Evolutionary conservation across 169 alveolate genomes (phyloP).

Genomic region (Plasmodium blacklocki): DNA sequence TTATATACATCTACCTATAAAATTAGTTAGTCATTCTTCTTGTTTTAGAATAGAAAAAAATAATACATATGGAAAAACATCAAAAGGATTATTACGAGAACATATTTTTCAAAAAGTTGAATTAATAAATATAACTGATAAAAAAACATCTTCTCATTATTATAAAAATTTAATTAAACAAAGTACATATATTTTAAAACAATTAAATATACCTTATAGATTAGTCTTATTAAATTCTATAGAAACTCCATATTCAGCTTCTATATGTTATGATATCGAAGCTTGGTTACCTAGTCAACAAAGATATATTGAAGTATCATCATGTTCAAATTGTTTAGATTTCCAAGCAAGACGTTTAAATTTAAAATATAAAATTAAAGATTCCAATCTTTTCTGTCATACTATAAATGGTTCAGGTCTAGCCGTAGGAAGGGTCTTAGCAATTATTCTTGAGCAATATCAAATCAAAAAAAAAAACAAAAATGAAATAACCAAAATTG

Average conservation of each 20-base stretch:
- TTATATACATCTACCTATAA: conserved; percentile 77
- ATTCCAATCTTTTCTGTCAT: conserved; percentile 68
- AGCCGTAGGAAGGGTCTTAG: conserved; percentile 85
- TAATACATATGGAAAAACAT: conserved; percentile 80
- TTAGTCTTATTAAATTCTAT: conserved; percentile 78
- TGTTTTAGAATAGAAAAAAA: conserved; percentile 85
- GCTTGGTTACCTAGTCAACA: conserved; percentile 83
- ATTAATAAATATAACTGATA: conserved; percentile 78
- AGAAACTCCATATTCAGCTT: conserved; percentile 80
- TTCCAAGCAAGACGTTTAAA: conserved; percentile 81
- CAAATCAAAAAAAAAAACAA: conserved; percentile 32
- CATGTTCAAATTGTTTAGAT: conserved; percentile 84
- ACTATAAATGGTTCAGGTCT: conserved; percentile 87
- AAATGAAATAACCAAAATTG: conserved; percentile 73
- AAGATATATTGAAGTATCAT: conserved; percentile 84
- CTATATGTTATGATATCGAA: conserved; percentile 83
- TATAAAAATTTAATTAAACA: conserved; percentile 82
- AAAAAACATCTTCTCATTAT: conserved; percentile 43
- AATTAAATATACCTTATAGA: conserved; percentile 75
- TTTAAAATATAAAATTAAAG: conserved; percentile 65
- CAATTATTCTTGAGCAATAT: conserved; percentile 83
- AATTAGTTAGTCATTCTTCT: conserved; percentile 80
- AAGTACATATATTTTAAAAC: conserved; percentile 78
- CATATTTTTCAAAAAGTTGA: conserved; percentile 87
- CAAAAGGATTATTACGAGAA: conserved; percentile 85